Base-by-base conservation (phyloP, 805 yeast genomes). In the Monosporozyma aquatica region DNA sequence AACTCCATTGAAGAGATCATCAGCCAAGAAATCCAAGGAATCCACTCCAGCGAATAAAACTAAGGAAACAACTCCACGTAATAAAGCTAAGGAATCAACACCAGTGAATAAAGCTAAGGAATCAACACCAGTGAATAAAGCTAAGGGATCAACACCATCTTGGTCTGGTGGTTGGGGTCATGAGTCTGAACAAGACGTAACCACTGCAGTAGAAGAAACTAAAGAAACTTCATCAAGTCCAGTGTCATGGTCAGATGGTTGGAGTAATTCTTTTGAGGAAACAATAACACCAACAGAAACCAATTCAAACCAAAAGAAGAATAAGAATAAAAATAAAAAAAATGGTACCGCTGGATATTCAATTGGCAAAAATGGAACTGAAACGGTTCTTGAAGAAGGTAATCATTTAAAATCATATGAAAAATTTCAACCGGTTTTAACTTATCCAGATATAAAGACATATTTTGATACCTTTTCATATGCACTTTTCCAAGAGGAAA, bases 401-500 rank as follows among this genome's bases (percentile, higher is more conserved):
- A 54, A 53, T 32, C 58, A 69, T 17, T 42, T 53, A 10, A 54
- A 57, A 28, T 62, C 56, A 35, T 58, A 53, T 34, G 68, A 69
- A 6, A 59, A 72, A 3, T 48, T 54, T 21, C 58, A 50, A 4
- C 75, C 80, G 4, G 65, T 63, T 40, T 59, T 74, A 39, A 60
- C 68, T 0, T 80, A 74, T 51, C 73, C 72, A 9, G 64, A 72
- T 23, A 54, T 80, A 50, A 61, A 66, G 8, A 68, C 70, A 15
- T 81, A 82, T 53, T 74, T 72, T 54, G 63, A 71, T 47, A 79
- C 76, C 47, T 73, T 78, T 66, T 71, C 82, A 42, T 73, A 72
- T 58, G 78, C 78, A 41, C 56, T 81, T 43, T 79, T 76, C 45
- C 64, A 78, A 33, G 89, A 82, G 54, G 84, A 81, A 50, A 69